These are phyloP conservation scores for Cyclanthera cordifolia DNA, from an alignment of 306 rosid genomes.

Conservation along the genomic window DNA sequence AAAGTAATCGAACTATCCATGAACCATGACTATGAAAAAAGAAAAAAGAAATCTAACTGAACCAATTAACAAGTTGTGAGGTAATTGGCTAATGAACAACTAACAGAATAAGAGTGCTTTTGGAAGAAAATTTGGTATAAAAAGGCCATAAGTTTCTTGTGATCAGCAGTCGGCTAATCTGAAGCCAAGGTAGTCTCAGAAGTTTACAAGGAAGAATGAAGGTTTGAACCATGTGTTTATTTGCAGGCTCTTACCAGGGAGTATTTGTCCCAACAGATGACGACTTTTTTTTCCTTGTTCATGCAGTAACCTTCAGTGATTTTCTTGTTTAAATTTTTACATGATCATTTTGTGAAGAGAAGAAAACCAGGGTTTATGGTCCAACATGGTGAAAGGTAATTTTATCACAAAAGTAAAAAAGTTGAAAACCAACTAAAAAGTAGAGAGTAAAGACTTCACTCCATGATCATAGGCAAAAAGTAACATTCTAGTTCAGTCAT, in stretches of 20 bases:
- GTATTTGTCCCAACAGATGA: neutral
- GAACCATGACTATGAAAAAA: neutral
- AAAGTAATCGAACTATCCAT: neutral
- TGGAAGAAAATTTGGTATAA: neutral
- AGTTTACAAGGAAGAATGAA: neutral
- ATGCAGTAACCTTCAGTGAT: neutral
- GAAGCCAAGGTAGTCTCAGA: neutral
- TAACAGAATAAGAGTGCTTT: neutral
- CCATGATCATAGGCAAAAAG: neutral
- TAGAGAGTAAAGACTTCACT: neutral
- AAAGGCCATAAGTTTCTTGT: neutral
- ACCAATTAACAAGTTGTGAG: neutral
- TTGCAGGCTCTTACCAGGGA: neutral
- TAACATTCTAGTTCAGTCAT: neutral
- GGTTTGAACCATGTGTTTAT: neutral
- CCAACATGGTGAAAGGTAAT: neutral
- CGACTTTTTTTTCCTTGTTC: neutral
- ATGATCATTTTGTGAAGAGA: neutral
- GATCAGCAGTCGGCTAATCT: neutral
- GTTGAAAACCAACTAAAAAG: neutral
- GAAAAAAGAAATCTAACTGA: neutral
- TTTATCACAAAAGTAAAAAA: neutral
- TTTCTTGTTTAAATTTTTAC: neutral
- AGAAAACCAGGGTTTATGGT: neutral
- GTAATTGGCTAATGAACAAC: neutral